Base-by-base conservation (phyloP, 805 yeast genomes). In the Saccharomycopsis amapae region DNA sequence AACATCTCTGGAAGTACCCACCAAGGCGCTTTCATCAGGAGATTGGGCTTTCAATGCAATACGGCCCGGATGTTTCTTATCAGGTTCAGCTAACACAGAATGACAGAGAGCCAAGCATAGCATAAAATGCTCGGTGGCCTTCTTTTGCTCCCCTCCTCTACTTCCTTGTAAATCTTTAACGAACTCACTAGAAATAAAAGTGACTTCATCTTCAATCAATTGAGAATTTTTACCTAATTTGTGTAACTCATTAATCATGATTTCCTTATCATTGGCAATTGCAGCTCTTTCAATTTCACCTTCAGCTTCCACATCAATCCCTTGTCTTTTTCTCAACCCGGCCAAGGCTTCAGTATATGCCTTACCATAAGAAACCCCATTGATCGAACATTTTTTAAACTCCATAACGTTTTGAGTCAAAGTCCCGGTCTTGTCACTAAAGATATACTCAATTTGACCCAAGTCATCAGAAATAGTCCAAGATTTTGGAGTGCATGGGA, bases 351-450 rank as follows among this genome's bases (percentile, higher is more conserved):
- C 95, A 1, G 95, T 85, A 56, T 85, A 85, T 0, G 93, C 93
- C 50, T 77, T 64, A 23, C 94, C 94, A 57, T 85, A 85, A 13
- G 79, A 68, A 18, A 70, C 66, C 39, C 93, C 93, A 57, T 76
- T 77, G 44, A 85, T 78, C 2, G 93, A 78, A 61, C 87, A 79
- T 59, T 84, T 85, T 55, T 83, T 85, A 62, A 81, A 84, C 58
- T 85, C 93, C 95, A 85, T 85, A 23, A 84, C 76, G 83, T 88
- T 88, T 80, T 87, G 87, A 75, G 97, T 88, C 72, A 88, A 77
- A 61, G 97, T 88, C 79, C 97, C 97, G 64, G 97, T 88, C 74
- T 88, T 88, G 73, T 88, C 97, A 61, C 87, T 79, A 61, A 85
- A 85, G 40, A 85, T 77, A 58, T 85, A 85, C 59, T 85, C 95